Percentiles rank a stretch among this genome's conserved stretches.
These are phyloP conservation scores for Dujonia santamariae DNA, from an alignment of 1,139 yeast genomes.

Conservation along the genomic window DNA sequence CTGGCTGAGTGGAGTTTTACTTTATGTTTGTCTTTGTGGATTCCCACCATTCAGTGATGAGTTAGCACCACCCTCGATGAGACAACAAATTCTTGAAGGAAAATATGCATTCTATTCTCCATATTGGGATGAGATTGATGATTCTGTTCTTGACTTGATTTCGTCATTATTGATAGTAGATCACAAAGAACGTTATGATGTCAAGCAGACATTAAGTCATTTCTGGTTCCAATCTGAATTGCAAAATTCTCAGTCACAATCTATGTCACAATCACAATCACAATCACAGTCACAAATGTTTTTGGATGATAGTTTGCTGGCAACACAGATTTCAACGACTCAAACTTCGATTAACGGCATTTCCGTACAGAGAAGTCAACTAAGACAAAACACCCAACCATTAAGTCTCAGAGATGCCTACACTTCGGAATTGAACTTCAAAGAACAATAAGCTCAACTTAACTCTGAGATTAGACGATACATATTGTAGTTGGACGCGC, in stretches of 20 bases:
- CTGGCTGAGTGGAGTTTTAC: conserved; percentile 78
- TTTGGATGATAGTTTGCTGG: conserved; percentile 6
- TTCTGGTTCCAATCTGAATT: conserved; percentile 46
- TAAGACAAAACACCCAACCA: conserved; percentile 3
- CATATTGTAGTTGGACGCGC: too few relatives aligned
- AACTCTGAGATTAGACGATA: too few relatives aligned
- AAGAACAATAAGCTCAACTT: too few relatives aligned
- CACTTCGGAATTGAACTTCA: conserved; percentile 4
- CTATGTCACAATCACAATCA: conserved; percentile 2
- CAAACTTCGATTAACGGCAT: conserved; percentile 1
- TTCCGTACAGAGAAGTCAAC: conserved; percentile 2
- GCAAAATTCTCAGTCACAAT: background rate
- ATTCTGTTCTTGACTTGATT: conserved; percentile 62
- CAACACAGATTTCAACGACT: conserved; percentile 4
- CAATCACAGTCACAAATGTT: conserved; percentile 2
- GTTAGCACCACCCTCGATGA: conserved; percentile 74
- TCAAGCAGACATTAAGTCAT: conserved; percentile 51
- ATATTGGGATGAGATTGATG: conserved; percentile 72
- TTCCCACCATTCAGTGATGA: conserved; percentile 86
- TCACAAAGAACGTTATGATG: conserved; percentile 50
- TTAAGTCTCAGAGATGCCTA: conserved; percentile 1
- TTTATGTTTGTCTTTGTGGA: conserved; percentile 77
- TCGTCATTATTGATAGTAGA: conserved; percentile 58
- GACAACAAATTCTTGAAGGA: conserved; percentile 66
- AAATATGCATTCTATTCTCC: conserved; percentile 75